phyloP scores from a whole-genome alignment of 179 eudicot genomes.

The Spergularia azorica region DNA sequence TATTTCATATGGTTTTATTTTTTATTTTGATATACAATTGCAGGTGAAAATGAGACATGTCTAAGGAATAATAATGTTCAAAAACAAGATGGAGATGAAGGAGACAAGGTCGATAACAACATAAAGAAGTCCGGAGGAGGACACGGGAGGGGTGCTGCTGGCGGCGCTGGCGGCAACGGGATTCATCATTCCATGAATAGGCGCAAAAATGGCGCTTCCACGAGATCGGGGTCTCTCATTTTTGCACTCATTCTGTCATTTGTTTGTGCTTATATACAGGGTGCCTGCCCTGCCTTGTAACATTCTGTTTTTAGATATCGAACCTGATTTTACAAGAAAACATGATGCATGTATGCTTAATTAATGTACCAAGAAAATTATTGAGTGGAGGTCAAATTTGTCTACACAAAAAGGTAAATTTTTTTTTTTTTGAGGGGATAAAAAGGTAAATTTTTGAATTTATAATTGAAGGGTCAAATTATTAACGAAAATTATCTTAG shows the following conservation, averaged over 20 bases:
- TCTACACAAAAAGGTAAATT: too few species aligned
- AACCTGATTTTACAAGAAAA: background rate
- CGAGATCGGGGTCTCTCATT: background rate
- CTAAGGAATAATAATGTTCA: background rate
- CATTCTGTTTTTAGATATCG: background rate
- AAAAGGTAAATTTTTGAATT: too few species aligned
- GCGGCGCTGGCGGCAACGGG: constrained; percentile 9
- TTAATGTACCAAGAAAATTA: too few species aligned
- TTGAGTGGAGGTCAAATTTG: too few species aligned
- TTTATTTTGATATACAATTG: background rate
- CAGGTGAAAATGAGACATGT: constrained; percentile 12
- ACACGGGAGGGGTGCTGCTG: constrained; percentile 5
- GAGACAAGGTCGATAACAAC: background rate
- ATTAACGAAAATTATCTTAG: too few species aligned
- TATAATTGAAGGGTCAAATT: too few species aligned
- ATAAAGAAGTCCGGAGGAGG: constrained; percentile 15
- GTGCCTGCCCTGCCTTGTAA: background rate
- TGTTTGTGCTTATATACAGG: background rate
- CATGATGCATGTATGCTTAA: background rate
- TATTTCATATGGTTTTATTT: too few species aligned
- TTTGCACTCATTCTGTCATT: constrained; percentile 4
- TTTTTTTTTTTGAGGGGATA: too few species aligned
- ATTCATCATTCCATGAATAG: constrained; percentile 2
- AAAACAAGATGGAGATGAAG: background rate
- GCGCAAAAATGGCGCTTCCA: constrained; percentile 22